A percentile compares a stretch with the other conserved stretches of the same genome.
phyloP scores from a whole-genome alignment of 2,329 filamentous ascomycete species.

The Hortaea sp. region DNA sequence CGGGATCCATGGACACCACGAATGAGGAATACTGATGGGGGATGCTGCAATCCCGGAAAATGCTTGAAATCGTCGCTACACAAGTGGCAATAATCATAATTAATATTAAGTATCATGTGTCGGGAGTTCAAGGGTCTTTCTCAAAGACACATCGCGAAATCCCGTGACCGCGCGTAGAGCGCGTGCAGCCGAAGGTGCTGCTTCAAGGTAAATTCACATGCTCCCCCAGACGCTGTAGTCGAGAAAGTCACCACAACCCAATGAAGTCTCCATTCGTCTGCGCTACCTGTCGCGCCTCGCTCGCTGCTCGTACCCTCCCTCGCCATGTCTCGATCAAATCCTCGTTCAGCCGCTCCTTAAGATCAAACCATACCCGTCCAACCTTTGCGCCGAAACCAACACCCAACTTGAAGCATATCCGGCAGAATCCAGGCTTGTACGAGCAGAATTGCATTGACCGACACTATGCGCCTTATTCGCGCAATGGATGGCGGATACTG shows the following conservation, averaged over 20 bases:
- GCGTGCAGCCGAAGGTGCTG: not conserved
- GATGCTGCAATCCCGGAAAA: too few species aligned
- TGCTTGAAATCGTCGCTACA: too few species aligned
- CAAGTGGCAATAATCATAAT: too few species aligned
- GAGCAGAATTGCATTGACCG: slow-evolving; percentile 73
- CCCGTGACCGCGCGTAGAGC: not conserved
- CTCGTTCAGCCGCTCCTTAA: not conserved
- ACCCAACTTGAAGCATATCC: slow-evolving; percentile 82
- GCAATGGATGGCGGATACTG: slow-evolving; percentile 44
- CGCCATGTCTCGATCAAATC: slow-evolving; percentile 6
- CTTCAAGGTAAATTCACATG: too few species aligned
- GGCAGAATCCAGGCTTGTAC: slow-evolving; percentile 71
- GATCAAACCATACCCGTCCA: slow-evolving; percentile 41
- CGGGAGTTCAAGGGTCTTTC: too few species aligned
- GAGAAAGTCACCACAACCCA: too few species aligned
- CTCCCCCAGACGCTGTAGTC: too few species aligned
- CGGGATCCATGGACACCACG: too few species aligned
- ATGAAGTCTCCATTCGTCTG: slow-evolving; percentile 8
- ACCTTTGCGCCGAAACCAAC: slow-evolving; percentile 67
- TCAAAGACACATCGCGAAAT: not conserved
- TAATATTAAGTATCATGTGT: too few species aligned
- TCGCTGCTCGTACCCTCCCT: not conserved
- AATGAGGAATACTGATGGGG: too few species aligned
- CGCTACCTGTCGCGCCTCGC: slow-evolving; percentile 2
- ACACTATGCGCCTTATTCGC: slow-evolving; percentile 58